Base-by-base conservation (phyloP, 2,329 filamentous ascomycete species). In the Pyrenochaeta sp. region DNA sequence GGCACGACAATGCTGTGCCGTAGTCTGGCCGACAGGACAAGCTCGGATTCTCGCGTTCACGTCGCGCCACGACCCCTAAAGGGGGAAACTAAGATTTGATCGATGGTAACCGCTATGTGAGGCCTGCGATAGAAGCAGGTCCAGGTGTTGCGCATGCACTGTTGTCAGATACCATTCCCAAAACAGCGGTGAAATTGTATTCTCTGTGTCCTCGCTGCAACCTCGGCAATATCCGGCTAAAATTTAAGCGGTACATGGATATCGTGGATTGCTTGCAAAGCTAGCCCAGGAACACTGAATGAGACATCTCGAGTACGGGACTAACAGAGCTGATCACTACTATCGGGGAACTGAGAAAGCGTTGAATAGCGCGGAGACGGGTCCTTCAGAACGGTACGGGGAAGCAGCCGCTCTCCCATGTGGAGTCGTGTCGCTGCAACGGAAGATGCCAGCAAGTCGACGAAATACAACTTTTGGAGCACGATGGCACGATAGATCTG, bases 351-450 rank as follows among this genome's bases (percentile, higher is more conserved):
- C 36, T 28, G 37, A 30, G 24, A 27, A n/a, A 19, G 48, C 27
- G 9, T 47, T 45, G 24, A 15, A 37, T 32, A 30, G 56, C 44
- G 48, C 25, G 39, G 15, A 48, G 34, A 42, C 43, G 27, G 19
- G 37, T 44, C 25, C 32, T 32, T 56, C 52, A 43, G 52, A 27
- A 59, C 48, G 52, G 56, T n/a, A 48, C 48, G 49, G 53, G 53
- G 19, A 40, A 36, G 45, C n/a, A 34, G 15, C 7, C 13, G 45
- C 22, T 19, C 5, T 49, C 28, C 24, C 34, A 22, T 22, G 27
- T 46, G 32, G 25, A 45, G 46, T 43, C 44, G 28, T 28, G 13
- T 43, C 46, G 40, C 39, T 15, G 10, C 22, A 24, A 40, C 13
- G 32, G 52, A 37, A 22, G 28, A 27, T 50, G 30, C 32, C 37